Base-by-base conservation (phyloP, 345 rosid species). In the Streptanthus diversifolius region DNA sequence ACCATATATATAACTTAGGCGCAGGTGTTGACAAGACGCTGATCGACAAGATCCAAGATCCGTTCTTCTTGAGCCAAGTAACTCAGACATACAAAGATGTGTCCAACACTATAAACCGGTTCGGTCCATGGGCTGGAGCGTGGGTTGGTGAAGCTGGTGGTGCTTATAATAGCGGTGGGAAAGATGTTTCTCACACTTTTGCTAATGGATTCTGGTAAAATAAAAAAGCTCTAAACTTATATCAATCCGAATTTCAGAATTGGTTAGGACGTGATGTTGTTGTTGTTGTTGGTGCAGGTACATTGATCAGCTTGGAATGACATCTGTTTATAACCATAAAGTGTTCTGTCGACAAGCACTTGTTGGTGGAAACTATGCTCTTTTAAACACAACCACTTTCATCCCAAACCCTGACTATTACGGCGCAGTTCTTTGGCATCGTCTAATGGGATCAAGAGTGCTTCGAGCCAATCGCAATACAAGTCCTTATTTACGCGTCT, bases 61-160 rank as follows among this genome's bases (percentile, higher is more conserved):
- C 90, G 3, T 79, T 64, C 55, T 84, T 39, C 72, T 52, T 89
- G 73, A 71, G 44, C 8, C 74, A 80, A 68, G 24, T 79, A 21
- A 80, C 88, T 56, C 81, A 89, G 44, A 84, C 89, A 1, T 81
- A 41, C 58, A 79, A 36, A 52, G 86, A 87, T 18, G 22, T 82
- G 2, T 19, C 54, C 21, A 41, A 35, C 0, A 63, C 68, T 3
- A 69, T 82, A 3, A 36, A 74, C 22, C 43, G 65, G 18, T 79
- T 71, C 5, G 89, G 84, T 1, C 86, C 89, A 1, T 83, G 88
- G 86, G 45, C 86, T 6, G 80, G 73, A 11, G 69, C 88, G 0
- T 89, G 92, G 89, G 85, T 89, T 48, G 84, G 90, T 4, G 96
- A 89, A 80, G 37, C 92, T 7, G 88, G 88, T 39, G 90, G 92